Conservation (phyloP, 75 land plant genomes). For the Sequoiadendron giganteum region DNA sequence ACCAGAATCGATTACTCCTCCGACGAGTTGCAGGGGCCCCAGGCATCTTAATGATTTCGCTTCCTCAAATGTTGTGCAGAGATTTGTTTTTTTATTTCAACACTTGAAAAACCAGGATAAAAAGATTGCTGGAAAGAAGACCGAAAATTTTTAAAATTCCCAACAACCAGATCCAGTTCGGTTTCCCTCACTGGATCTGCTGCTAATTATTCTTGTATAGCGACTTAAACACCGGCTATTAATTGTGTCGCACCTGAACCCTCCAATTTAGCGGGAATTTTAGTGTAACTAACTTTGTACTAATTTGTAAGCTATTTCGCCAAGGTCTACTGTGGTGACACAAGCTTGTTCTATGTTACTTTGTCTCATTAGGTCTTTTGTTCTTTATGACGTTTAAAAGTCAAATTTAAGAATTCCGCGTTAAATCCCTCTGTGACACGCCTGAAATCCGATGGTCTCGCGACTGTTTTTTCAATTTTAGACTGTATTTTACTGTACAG, state of each 20-base stretch:
- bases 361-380: too few relatives aligned
- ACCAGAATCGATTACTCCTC: constrained; percentile 6
- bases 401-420: too few relatives aligned
- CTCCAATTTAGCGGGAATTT: not conserved
- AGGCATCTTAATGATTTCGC: not conserved
- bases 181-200: not conserved
- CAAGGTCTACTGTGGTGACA: too few relatives aligned
- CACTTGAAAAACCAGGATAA: too few relatives aligned
- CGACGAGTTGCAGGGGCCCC: not conserved
- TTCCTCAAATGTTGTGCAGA: not conserved
- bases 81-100: not conserved
- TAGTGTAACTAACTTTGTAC: not conserved
- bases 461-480: too few relatives aligned
- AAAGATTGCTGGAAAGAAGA: too few relatives aligned
- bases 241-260: not conserved
- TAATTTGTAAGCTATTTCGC: too few relatives aligned
- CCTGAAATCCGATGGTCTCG: too few relatives aligned
- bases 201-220: not conserved
- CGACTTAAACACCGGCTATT: not conserved
- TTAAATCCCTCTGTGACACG: too few relatives aligned
- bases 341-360: too few relatives aligned
- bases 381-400: too few relatives aligned
- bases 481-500: too few relatives aligned
- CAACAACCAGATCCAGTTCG: not conserved
- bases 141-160: not conserved